Conservation (phyloP, 2,329 filamentous ascomycete species). For the Colletotrichum aenigma region DNA sequence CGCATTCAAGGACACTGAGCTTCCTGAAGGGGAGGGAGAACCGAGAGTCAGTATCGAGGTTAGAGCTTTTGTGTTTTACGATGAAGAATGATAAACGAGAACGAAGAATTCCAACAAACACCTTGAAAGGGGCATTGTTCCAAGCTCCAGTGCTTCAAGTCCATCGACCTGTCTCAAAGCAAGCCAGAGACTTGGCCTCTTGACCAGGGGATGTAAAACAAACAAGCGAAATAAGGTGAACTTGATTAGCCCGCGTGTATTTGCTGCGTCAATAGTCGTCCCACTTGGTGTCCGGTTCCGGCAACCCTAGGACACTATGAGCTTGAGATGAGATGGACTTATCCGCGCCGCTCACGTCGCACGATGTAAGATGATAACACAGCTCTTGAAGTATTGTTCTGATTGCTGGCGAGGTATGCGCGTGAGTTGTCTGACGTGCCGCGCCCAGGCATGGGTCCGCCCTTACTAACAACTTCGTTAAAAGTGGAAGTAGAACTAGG, state of each 20-base stretch:
- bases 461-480: not conserved
- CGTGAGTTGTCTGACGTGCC: not conserved
- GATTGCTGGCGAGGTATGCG: not conserved
- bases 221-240: not conserved
- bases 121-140: not conserved
- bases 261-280: not conserved
- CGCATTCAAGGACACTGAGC: constrained; percentile 48
- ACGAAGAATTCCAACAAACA: not conserved
- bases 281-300: not conserved
- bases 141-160: not conserved
- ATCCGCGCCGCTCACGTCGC: not conserved
- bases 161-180: not conserved
- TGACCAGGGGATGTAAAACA: not conserved
- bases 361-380: not conserved
- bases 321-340: not conserved
- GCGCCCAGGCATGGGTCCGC: not conserved
- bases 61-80: constrained; percentile 66
- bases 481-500: not conserved
- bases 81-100: constrained; percentile 23
- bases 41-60: constrained; percentile 74
- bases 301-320: not conserved
- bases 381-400: not conserved
- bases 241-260: not conserved
- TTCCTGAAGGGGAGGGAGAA: constrained; percentile 57
- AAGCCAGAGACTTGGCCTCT: not conserved